Base-by-base conservation (phyloP, 805 yeast genomes). In the Candida railenensis region DNA sequence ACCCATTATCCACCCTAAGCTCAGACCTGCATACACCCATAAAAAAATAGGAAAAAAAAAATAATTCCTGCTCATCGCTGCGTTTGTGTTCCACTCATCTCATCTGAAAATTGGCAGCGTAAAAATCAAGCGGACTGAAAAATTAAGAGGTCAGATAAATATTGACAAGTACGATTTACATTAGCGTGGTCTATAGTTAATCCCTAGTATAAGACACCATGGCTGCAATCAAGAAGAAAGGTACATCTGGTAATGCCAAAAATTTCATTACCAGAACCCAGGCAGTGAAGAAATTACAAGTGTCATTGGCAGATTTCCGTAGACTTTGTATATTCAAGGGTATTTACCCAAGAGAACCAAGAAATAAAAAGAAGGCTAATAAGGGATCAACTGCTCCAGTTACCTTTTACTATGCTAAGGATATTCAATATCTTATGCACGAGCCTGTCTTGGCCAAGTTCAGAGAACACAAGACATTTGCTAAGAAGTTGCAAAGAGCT, bases 271-370 rank as follows among this genome's bases (percentile, higher is more conserved):
- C 97, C 40, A 81, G 99, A 70, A 85, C 97, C 0, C 97, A 89
- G 66, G 99, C 99, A 3, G 85, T 94, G 42, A 84, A 85, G 68
- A 89, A 85, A 64, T 74, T 94, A 51, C 99, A 94, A 69, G 86
- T 94, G 22, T 87, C 97, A 2, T 76, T 94, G 42, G 97, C 97
- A 11, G 99, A 94, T 71, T 94, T 94, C 80, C 83, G 96, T 72
- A 83, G 99, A 61, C 78, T 94, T 62, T 94, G 99, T 78, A 94
- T 94, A 65, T 89, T 94, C 78, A 94, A 94, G 68, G 99, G 99
- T 44, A 91, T 94, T 53, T 94, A 89, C 64, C 99, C 99, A 45
- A 82, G 99, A 65, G 97, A 90, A 63, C 98, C 98, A 40, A 77
- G 91, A 58, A 89, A 89, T 69, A 94, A 91, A 74, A 89, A 87